Evolutionary conservation across 371 early-diverging fungal genomes (phyloP), one percentile per base, ranked within the genome.

Genomic region (Rozella allomycis): DNA sequence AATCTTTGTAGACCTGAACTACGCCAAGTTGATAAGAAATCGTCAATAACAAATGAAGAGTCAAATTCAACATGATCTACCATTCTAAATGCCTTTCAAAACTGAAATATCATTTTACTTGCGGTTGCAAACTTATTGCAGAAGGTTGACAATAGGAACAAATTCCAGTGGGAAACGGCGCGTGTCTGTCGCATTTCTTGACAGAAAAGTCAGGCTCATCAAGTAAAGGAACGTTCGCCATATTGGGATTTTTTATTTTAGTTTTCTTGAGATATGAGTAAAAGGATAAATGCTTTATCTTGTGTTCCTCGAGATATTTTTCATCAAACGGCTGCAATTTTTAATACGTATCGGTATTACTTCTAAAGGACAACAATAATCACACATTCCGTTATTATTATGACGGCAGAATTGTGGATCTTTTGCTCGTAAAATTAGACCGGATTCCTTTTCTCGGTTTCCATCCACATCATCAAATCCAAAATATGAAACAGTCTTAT

Each of bases 61-160:
- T 93, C 81, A 53, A 98, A 91, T 55, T 97, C 97, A 22, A 98
- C 73, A 50, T 97, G 94, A 49, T 98, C 99, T 2, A 97, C 88
- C 72, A 87, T 73, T 31, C 99, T 73, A 55, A 84, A 97, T 17
- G 63, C 50, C 76, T 87, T 49, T 26, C 37, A 29, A 2, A 23
- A 39, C 14, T 42, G 23, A 8, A 30, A 25, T 20, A 12, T 11
- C 1, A 8, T 4, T 6, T 27, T 54, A 75, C 78, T 64, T 88
- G 88, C 19, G 67, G 61, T 41, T 84, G 79, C 29, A 94, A 50
- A 1, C 85, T 77, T 23, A 90, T 69, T 1, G 94, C 82, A 33
- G 78, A 74, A 5, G 94, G 94, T 45, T 94, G 94, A 43, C 94
- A 94, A 45, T 90, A 88, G 11, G 86, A 78, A 58, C 94, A 94